Percentiles rank a stretch among this genome's conserved stretches.
Conservation (phyloP, 257 asterid species). For the Eucommia ulmoides region DNA sequence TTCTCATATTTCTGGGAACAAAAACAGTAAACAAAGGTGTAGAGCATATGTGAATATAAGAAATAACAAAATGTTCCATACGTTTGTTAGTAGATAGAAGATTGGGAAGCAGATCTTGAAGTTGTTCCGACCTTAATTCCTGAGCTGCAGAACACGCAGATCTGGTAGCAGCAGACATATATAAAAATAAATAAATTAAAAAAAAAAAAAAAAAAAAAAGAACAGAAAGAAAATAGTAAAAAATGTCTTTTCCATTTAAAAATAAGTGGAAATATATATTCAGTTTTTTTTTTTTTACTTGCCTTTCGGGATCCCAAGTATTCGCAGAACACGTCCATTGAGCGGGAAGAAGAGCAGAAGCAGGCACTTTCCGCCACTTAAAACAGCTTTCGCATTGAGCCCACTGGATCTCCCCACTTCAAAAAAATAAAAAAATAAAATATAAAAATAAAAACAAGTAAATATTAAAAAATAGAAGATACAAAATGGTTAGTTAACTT, state of each 20-base stretch:
- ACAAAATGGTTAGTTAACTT: too few relatives aligned
- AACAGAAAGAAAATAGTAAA: too few relatives aligned
- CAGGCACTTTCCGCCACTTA: conserved; percentile 89
- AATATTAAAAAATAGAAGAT: too few relatives aligned
- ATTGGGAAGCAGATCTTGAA: conserved; percentile 44
- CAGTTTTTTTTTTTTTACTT: too few relatives aligned
- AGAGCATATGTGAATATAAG: too few relatives aligned
- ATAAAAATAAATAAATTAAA: not conserved
- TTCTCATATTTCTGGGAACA: too few relatives aligned
- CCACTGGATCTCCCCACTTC: conserved; percentile 68
- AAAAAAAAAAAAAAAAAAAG: too few relatives aligned
- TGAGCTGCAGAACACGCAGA: conserved; percentile 57
- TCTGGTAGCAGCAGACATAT: conserved; percentile 22
- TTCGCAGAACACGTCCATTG: conserved; percentile 75
- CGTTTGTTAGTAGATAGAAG: conserved; percentile 37
- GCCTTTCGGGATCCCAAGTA: conserved; percentile 66
- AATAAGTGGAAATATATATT: too few relatives aligned
- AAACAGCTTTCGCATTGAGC: conserved; percentile 86
- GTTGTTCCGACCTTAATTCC: conserved; percentile 50
- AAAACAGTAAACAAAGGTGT: too few relatives aligned
- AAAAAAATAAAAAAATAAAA: too few relatives aligned
- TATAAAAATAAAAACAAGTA: too few relatives aligned
- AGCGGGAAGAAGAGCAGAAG: conserved; percentile 55
- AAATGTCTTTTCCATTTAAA: too few relatives aligned
- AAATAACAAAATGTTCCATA: conserved; percentile 9